Evolutionary conservation across 2,329 filamentous ascomycete genomes (phyloP), one percentile per base, ranked within the genome.

Genomic region (Beauveria rudraprayagi): DNA sequence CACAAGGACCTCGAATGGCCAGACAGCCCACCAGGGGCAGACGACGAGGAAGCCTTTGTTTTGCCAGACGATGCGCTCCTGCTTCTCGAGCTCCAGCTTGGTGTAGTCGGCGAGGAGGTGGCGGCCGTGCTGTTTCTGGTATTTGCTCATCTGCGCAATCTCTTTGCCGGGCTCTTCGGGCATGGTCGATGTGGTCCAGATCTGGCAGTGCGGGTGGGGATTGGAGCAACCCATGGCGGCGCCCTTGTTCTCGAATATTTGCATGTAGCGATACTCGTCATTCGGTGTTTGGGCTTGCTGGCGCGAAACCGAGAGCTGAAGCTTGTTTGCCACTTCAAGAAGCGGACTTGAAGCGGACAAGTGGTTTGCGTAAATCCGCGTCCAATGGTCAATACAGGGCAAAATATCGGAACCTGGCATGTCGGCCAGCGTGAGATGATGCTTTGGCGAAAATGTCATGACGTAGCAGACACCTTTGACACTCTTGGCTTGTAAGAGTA

Each of bases 211-310:
- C 0, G 94, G 94, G 73, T 99, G 94, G 1, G 94, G 94, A 73
- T 99, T 99, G 1, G 93, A 97, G 79, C 94, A 99, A 56, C 94
- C 94, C 94, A 99, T 99, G 11, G 93, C 91, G 1, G 90, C 86
- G 56, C 94, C 94, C 77, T 99, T 99, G 80, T 99, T 99, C 77
- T 99, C 94, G 65, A 99, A 99, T 65, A 99, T 97, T 72, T 99
- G 94, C 92, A 99, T 97, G 77, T 96, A 97, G 59, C 89, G 85
- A 69, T 96, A 91, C 75, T 96, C 91, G 58, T 89, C 83, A 56
- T 81, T 85, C 5, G 91, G 88, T 1, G 67, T 50, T 6, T 74
- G 74, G 10, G 72, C 70, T 14, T 70, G 70, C 6, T 75, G 72
- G 19, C 65, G 71, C 37, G 68, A 53, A 71, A 79, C 68, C 2